Evolutionary conservation across 495 filamentous ascomycete genomes (phyloP), one percentile per base, ranked within the genome.

Genomic region (Aspergillus diversus): DNA sequence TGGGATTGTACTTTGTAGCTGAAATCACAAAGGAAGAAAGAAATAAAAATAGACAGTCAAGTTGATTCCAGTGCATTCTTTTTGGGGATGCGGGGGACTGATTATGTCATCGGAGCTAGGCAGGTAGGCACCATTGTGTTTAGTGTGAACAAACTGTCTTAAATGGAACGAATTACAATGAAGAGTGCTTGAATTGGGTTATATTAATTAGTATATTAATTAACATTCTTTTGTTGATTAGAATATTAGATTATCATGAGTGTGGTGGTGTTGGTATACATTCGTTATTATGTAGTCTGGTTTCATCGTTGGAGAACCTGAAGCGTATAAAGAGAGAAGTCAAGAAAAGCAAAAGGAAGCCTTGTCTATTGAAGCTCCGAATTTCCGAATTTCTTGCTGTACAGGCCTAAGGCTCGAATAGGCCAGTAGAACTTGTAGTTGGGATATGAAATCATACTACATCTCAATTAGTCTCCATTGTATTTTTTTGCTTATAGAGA

Each of bases 361-460:
- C 66, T 54, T 37, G 16, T 50, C 66, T 63, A 78, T 7, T 74
- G 61, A 27, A 87, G 62, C 55, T 76, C 83, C 60, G 86, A 81
- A 63, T 93, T 83, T 3, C 91, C 92, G 65, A 89, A 96, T 62
- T 81, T 84, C 69, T 77, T 84, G 15, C 90, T 89, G 79, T 89
- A 99, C 84, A 96, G 87, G 8, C 95, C 95, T 33, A 99, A 72
- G 5, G 95, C 95, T 69, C 94, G 96, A 67, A 97, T 92, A 7
- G 95, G 88, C 75, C 97, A 99, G 57, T 89, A 90, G 75, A 96
- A 93, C 80, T 99, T 99, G 82, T 99, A 99, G 78, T 99, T 99
- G 60, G 95, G 95, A 71, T 99, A 99, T 5, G 94, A 95, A 59
- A 99, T 99, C 94, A 98, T 98, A 77, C 89, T 91, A 67, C 33